Conservation (phyloP, 2,329 filamentous ascomycete genomes). For the Herpotrichia juniperi region DNA sequence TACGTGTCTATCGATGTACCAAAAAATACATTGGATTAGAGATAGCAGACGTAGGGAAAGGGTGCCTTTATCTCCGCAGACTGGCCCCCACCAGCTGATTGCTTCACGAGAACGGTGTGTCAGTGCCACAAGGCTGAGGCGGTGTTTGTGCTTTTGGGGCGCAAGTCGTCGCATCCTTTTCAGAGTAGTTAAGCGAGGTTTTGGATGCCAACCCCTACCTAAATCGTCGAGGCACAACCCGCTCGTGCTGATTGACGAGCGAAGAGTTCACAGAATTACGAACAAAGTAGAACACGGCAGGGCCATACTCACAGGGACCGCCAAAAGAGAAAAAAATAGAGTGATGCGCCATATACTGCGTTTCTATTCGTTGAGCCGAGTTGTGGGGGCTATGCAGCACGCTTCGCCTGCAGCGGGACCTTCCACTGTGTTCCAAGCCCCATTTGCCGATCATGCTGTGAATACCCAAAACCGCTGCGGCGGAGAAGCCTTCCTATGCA, state of each 20-base stretch:
- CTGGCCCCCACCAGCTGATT: conserved; percentile 6
- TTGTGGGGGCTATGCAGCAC: conserved; percentile 5
- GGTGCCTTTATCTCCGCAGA: not conserved
- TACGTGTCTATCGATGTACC: not conserved
- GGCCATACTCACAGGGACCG: not conserved
- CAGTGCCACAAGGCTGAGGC: not conserved
- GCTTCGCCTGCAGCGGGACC: not conserved
- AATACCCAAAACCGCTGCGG: not conserved
- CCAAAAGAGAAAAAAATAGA: not conserved
- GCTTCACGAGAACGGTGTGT: not conserved
- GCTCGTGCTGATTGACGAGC: too few relatives aligned
- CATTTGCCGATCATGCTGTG: not conserved
- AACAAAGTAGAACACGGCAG: not conserved
- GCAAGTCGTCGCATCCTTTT: too few relatives aligned
- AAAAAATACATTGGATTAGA: not conserved
- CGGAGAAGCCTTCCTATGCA: not conserved
- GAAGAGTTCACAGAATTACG: not conserved
- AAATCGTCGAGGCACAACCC: too few relatives aligned
- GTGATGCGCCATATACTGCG: not conserved
- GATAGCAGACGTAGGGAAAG: not conserved
- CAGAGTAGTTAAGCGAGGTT: not conserved
- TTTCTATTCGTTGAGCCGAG: not conserved
- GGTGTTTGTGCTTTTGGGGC: not conserved
- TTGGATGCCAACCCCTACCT: too few relatives aligned
- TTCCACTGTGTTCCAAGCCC: not conserved